These are phyloP conservation scores for Verruconis gallopava DNA, from an alignment of 2,329 filamentous ascomycete genomes.

Conservation along the genomic window DNA sequence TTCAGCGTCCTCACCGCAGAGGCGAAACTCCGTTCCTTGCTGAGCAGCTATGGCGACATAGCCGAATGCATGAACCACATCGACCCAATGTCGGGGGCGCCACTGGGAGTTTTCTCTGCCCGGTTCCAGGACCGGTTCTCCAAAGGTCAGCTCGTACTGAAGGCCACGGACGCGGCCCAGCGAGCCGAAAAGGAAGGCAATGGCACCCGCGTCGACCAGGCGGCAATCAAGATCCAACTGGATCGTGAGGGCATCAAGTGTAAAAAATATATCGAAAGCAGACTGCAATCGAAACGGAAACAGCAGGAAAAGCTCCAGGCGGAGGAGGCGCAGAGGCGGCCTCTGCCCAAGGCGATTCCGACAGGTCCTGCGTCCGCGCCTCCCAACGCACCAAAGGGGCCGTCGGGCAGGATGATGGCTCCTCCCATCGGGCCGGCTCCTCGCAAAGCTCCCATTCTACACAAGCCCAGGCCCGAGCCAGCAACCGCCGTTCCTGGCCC, in stretches of 20 bases:
- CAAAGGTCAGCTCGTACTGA: conserved; percentile 38
- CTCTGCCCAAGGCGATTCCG: conserved; percentile 16
- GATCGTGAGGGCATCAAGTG: conserved; percentile 82
- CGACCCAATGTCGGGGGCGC: conserved; percentile 86
- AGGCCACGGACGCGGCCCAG: conserved; percentile 69
- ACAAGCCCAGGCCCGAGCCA: conserved; percentile 8
- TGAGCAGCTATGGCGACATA: conserved; percentile 75
- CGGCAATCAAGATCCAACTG: conserved; percentile 68
- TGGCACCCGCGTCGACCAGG: conserved; percentile 65
- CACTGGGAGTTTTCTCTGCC: conserved; percentile 85
- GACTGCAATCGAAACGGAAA: conserved; percentile 55
- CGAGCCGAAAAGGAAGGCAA: conserved; percentile 66
- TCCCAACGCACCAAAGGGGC: conserved; percentile 76
- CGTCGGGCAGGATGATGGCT: conserved; percentile 40
- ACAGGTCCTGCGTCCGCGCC: conserved; percentile 45
- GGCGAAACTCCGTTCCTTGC: conserved; percentile 60
- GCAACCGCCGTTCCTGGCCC: conserved; percentile 31
- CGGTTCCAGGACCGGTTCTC: conserved; percentile 63
- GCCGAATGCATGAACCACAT: conserved; percentile 86
- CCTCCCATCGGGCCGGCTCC: conserved; percentile 3
- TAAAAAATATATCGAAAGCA: conserved; percentile 60
- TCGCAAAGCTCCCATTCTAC: not conserved
- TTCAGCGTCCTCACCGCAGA: conserved; percentile 84
- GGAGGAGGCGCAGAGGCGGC: conserved; percentile 7
- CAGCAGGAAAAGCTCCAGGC: conserved; percentile 37